Evolutionary conservation across 2,329 filamentous ascomycete genomes (phyloP).

Genomic region (Ophiognomonia clavigignenti-juglandacearum): DNA sequence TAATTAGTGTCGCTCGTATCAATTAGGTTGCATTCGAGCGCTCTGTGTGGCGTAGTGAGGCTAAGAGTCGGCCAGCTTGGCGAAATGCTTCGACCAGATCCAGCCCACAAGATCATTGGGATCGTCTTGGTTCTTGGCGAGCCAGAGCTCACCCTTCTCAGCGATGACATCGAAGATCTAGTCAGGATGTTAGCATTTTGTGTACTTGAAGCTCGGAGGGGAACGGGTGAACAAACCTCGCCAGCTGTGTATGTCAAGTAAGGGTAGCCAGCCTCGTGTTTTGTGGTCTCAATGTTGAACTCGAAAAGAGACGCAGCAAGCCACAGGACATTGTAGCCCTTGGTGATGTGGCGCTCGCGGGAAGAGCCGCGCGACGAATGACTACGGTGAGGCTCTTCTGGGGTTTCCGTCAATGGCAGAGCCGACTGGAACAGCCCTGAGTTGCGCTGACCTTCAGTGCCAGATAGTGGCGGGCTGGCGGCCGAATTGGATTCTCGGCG

Average conservation of each 20-base stretch:
- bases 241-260: constrained; percentile 94
- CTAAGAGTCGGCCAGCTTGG: constrained; percentile 52
- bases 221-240: constrained; percentile 53
- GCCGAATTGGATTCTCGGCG: constrained; percentile 51
- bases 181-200: too few relatives aligned
- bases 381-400: constrained; percentile 42
- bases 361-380: constrained; percentile 54
- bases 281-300: constrained; percentile 91
- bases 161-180: constrained; percentile 87
- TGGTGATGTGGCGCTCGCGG: constrained; percentile 47
- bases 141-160: constrained; percentile 95
- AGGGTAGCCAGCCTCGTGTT: constrained; percentile 89
- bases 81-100: constrained; percentile 99
- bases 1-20: not conserved
- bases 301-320: constrained; percentile 91
- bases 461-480: constrained; percentile 43
- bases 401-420: constrained; percentile 69
- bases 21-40: not conserved
- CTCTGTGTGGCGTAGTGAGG: not conserved
- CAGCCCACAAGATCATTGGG: constrained; percentile 73
- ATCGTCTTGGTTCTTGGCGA: constrained; percentile 96
- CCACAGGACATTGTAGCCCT: constrained; percentile 73
- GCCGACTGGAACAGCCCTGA: constrained; percentile 84
- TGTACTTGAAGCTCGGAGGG: not conserved
- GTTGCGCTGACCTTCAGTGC: constrained; percentile 49